Conservation (phyloP, 768 basidiomycete genomes). For the Pisolithus marmoratus region DNA sequence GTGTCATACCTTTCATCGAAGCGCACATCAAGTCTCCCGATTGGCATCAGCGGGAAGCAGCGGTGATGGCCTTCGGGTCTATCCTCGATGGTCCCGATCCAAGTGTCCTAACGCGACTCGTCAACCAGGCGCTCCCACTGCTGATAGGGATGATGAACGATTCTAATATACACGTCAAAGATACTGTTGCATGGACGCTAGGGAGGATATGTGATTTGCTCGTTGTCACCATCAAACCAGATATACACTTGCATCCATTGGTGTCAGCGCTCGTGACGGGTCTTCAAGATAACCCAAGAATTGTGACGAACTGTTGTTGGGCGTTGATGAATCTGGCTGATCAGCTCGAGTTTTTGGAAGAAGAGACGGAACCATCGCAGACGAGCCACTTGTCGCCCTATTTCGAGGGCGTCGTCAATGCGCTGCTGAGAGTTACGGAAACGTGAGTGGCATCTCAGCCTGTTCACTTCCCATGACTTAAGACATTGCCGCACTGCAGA, state of each 20-base stretch:
- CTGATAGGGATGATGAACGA: conserved; percentile 96
- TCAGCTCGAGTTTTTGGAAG: conserved; percentile 72
- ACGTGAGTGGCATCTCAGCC: conserved; percentile 48
- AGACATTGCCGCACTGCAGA: conserved; percentile 30
- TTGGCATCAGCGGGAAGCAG: conserved; percentile 96
- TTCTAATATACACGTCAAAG: conserved; percentile 79
- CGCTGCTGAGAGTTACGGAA: conserved; percentile 82
- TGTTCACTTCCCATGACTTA: conserved; percentile 6
- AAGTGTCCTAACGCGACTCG: conserved; percentile 78
- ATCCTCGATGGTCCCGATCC: conserved; percentile 97
- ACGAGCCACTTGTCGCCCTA: conserved; percentile 78
- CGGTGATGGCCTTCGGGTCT: conserved; percentile 97
- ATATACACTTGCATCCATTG: conserved; percentile 79
- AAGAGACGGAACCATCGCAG: conserved; percentile 46
- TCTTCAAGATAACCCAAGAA: conserved; percentile 74
- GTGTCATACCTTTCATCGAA: conserved; percentile 97
- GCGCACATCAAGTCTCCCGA: conserved; percentile 86
- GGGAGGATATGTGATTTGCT: conserved; percentile 92
- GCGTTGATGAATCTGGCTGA: conserved; percentile 93
- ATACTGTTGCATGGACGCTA: conserved; percentile 97
- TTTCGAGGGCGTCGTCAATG: conserved; percentile 81
- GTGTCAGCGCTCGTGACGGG: conserved; percentile 79
- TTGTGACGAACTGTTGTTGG: conserved; percentile 94
- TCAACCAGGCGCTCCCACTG: conserved; percentile 88
- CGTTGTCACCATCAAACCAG: conserved; percentile 80